Conservation (phyloP, 257 asterid species). For the Fraxinus americana region DNA sequence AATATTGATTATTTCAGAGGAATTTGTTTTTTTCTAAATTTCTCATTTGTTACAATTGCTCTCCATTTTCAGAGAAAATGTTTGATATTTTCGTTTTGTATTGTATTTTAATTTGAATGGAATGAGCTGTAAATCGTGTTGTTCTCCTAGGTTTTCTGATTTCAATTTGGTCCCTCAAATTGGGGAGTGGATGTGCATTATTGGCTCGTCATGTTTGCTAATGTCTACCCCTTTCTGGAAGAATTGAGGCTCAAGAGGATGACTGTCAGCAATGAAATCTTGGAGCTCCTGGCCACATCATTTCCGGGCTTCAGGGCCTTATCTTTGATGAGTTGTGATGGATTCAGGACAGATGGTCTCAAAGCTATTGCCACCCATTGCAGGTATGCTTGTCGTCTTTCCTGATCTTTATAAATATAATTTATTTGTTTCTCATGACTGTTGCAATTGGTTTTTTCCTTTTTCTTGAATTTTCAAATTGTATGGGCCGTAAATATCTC, state of each 20-base stretch:
- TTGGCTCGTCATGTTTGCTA: conserved; percentile 51
- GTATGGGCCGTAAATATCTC: neutral
- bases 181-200: too few species aligned
- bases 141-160: conserved; percentile 59
- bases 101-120: neutral
- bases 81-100: neutral
- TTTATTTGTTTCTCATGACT: conserved; percentile 5
- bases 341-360: conserved; percentile 71
- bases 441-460: neutral
- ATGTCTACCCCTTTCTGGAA: conserved; percentile 61
- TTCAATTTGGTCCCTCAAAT: conserved; percentile 58
- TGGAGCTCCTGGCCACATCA: conserved; percentile 67
- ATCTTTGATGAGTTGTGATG: conserved; percentile 80
- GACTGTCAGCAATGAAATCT: conserved; percentile 57
- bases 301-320: conserved; percentile 73
- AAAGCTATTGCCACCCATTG: too few species aligned
- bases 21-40: neutral
- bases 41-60: neutral
- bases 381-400: conserved; percentile 44
- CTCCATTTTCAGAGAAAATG: neutral
- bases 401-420: neutral
- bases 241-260: conserved; percentile 66
- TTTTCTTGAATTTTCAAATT: neutral
- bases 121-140: conserved; percentile 20
- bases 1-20: neutral